A percentile compares a stretch with the other conserved stretches of the same genome.
Evolutionary conservation across 164 flowering plant species (phyloP).

Genomic region (Stephania japonica): DNA sequence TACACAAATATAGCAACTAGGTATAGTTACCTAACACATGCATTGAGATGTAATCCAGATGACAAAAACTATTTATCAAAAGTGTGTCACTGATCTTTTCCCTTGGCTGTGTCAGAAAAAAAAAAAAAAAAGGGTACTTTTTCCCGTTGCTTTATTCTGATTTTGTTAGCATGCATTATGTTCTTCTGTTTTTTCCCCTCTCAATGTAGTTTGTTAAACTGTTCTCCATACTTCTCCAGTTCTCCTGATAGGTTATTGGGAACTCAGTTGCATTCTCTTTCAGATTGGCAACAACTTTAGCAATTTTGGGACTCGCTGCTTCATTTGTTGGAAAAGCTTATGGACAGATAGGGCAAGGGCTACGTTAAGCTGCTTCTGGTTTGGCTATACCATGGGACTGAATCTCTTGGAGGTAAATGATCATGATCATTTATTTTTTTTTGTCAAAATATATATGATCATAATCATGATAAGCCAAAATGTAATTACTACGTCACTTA

Average conservation of each 20-base stretch:
- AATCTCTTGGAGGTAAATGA: slow-evolving; percentile 81
- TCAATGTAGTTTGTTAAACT: neutral
- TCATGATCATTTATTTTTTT: too few relatives aligned
- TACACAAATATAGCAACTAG: too few relatives aligned
- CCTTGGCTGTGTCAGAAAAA: too few relatives aligned
- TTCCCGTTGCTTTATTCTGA: too few relatives aligned
- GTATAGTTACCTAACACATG: too few relatives aligned
- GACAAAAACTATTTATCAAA: too few relatives aligned
- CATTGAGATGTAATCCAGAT: too few relatives aligned
- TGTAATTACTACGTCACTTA: neutral
- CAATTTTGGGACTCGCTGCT: slow-evolving; percentile 80
- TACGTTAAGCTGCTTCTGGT: slow-evolving; percentile 90
- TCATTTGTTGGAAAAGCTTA: slow-evolving; percentile 98
- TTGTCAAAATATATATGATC: too few relatives aligned
- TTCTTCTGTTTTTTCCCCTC: neutral
- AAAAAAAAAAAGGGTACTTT: too few relatives aligned
- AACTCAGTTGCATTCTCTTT: slow-evolving; percentile 84
- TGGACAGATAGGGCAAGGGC: slow-evolving; percentile 91
- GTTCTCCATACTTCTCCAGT: slow-evolving; percentile 6
- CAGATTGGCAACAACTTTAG: slow-evolving; percentile 92
- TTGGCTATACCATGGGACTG: slow-evolving; percentile 85
- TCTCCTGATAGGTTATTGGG: slow-evolving; percentile 49
- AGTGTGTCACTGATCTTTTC: too few relatives aligned
- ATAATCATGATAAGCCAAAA: neutral
- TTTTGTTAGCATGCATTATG: neutral